phyloP scores from a whole-genome alignment of 2,329 filamentous ascomycete genomes.

The Paraphaeosphaeria sporulosa region DNA sequence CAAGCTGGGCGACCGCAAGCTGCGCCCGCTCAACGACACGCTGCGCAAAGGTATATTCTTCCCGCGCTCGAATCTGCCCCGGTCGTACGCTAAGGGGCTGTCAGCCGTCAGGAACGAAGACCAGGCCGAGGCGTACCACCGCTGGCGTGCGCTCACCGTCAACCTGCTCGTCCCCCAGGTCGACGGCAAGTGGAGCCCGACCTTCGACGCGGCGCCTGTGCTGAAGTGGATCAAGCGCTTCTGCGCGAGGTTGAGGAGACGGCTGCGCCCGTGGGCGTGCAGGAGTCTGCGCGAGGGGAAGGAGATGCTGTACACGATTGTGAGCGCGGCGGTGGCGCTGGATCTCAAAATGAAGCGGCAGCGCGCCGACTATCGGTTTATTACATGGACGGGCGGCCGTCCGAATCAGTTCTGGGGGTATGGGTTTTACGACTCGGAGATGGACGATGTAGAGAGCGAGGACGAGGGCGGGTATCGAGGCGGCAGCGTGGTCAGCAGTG shows the following conservation, averaged over 20 bases:
- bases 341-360: conserved; percentile 49
- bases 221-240: conserved; percentile 45
- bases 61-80: conserved; percentile 6
- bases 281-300: conserved; percentile 39
- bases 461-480: conserved; percentile 32
- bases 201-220: conserved; percentile 44
- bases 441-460: conserved; percentile 47
- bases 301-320: conserved; percentile 42
- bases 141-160: conserved; percentile 46
- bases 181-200: conserved; percentile 47
- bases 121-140: conserved; percentile 47
- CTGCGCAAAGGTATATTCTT: conserved; percentile 41
- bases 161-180: conserved; percentile 48
- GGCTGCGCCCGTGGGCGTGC: conserved; percentile 43
- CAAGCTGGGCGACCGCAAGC: conserved; percentile 46
- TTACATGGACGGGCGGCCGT: conserved; percentile 45
- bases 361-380: conserved; percentile 47
- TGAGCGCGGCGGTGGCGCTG: conserved; percentile 46
- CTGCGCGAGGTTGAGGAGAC: conserved; percentile 38
- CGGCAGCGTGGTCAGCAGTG: conserved; percentile 1
- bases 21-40: conserved; percentile 47
- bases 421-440: conserved; percentile 46
- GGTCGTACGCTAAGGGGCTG: conserved; percentile 15
- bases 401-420: conserved; percentile 45
- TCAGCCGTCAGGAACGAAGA: conserved; percentile 48